Evolutionary conservation across 441 rosid genomes (phyloP).

Genomic region (Bruguiera hainesii): DNA sequence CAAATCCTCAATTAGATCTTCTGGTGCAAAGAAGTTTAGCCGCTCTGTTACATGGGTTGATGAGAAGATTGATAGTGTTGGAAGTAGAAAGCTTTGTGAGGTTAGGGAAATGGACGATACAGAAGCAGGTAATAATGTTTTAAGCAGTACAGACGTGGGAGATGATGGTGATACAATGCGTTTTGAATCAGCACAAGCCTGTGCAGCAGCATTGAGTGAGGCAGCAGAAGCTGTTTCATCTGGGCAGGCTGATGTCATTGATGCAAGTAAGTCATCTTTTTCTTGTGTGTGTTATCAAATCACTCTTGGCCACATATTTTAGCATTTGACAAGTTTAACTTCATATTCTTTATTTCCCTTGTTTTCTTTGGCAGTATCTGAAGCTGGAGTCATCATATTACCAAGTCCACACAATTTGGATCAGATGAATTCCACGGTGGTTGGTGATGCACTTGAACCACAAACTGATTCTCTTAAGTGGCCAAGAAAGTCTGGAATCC

Average conservation of each 20-base stretch:
- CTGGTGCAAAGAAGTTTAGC: conserved; percentile 45
- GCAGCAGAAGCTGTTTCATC: conserved; percentile 77
- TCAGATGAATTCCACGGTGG: conserved; percentile 35
- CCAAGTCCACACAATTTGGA: conserved; percentile 42
- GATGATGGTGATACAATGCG: conserved; percentile 36
- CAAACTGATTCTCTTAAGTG: conserved; percentile 52
- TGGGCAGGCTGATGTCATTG: conserved; percentile 47
- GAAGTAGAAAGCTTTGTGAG: conserved; percentile 44
- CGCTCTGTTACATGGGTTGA: conserved; percentile 79
- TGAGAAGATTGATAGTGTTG: conserved; percentile 39
- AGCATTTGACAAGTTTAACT: neutral
- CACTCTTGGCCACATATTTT: conserved; percentile 1
- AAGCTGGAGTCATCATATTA: conserved; percentile 72
- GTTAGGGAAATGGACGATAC: conserved; percentile 36
- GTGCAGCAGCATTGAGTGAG: conserved; percentile 67
- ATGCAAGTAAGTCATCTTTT: conserved; percentile 51
- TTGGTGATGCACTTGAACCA: conserved; percentile 31
- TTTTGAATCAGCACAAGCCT: conserved; percentile 72
- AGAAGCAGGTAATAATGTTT: conserved; percentile 18
- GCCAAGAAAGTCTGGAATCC: conserved; percentile 64
- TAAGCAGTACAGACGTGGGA: conserved; percentile 21
- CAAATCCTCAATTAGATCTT: conserved; percentile 68
- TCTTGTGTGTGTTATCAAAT: conserved; percentile 2
- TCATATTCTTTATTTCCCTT: conserved; percentile 3
- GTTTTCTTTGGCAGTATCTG: conserved; percentile 42